phyloP scores from a whole-genome alignment of 768 basidiomycete species.

The Tylopilus cervinicoccineus region DNA sequence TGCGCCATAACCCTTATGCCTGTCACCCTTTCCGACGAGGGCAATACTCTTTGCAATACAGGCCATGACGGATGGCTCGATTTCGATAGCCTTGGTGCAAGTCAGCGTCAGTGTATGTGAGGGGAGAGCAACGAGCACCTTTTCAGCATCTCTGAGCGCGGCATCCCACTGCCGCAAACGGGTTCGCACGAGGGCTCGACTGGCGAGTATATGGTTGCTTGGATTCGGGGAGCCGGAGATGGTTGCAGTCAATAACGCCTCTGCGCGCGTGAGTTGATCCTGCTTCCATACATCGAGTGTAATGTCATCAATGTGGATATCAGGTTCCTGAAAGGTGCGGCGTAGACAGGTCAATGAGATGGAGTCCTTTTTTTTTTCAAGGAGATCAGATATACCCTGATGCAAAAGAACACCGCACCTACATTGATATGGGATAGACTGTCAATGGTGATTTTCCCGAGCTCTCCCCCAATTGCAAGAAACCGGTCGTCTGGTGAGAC shows the following conservation, averaged over 20 bases:
- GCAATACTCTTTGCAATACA: constrained; percentile 1
- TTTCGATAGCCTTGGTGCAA: not conserved
- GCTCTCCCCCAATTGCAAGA: not conserved
- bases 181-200: not conserved
- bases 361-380: not conserved
- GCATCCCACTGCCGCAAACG: not conserved
- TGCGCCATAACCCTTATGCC: not conserved
- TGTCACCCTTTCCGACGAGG: not conserved
- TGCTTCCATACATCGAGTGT: not conserved
- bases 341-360: no score
- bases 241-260: not conserved
- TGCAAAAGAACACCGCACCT: no score
- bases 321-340: not conserved
- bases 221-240: not conserved
- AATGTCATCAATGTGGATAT: not conserved
- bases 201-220: not conserved
- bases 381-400: not conserved
- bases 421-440: not conserved
- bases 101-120: not conserved
- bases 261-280: not conserved
- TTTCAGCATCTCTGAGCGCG: not conserved
- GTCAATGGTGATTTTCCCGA: not conserved
- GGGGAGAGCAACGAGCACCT: not conserved
- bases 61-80: not conserved
- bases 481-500: not conserved